Evolutionary conservation across 2,329 filamentous ascomycete genomes (phyloP).

Genomic region (Rhytidhysteron rufulum): DNA sequence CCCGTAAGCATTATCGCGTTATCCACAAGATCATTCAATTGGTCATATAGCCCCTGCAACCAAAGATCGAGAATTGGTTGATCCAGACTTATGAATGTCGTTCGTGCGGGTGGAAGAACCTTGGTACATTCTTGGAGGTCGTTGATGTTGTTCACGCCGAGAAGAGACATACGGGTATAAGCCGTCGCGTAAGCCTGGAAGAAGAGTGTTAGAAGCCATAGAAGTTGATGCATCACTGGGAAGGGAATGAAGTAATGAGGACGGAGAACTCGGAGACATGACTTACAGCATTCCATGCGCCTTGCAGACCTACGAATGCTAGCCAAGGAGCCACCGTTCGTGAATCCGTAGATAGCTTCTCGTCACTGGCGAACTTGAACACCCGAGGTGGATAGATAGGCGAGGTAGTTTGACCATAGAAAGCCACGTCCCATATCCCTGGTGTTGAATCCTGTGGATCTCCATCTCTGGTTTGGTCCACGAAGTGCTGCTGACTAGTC

Average conservation of each 20-base stretch:
- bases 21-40: slow-evolving; percentile 30
- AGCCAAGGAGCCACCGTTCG: slow-evolving; percentile 30
- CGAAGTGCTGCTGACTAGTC: slow-evolving; percentile 35
- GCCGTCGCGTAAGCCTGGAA: slow-evolving; percentile 48
- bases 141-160: slow-evolving; percentile 57
- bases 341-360: slow-evolving; percentile 30
- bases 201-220: neutral
- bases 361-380: slow-evolving; percentile 35
- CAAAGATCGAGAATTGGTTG: slow-evolving; percentile 21
- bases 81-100: slow-evolving; percentile 11
- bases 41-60: slow-evolving; percentile 28
- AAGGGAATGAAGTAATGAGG: too few species aligned
- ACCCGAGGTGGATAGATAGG: slow-evolving; percentile 27
- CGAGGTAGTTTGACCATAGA: slow-evolving; percentile 32
- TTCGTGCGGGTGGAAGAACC: slow-evolving; percentile 39
- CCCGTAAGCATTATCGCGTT: slow-evolving; percentile 30
- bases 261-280: too few species aligned
- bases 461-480: slow-evolving; percentile 25
- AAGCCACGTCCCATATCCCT: slow-evolving; percentile 35
- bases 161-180: slow-evolving; percentile 52
- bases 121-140: slow-evolving; percentile 53
- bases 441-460: slow-evolving; percentile 35
- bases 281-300: slow-evolving; percentile 32
- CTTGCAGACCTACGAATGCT: slow-evolving; percentile 23
- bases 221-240: too few species aligned